Base-by-base conservation (phyloP, 2,329 filamentous ascomycete genomes). In the Monosporascus cannonballus region DNA sequence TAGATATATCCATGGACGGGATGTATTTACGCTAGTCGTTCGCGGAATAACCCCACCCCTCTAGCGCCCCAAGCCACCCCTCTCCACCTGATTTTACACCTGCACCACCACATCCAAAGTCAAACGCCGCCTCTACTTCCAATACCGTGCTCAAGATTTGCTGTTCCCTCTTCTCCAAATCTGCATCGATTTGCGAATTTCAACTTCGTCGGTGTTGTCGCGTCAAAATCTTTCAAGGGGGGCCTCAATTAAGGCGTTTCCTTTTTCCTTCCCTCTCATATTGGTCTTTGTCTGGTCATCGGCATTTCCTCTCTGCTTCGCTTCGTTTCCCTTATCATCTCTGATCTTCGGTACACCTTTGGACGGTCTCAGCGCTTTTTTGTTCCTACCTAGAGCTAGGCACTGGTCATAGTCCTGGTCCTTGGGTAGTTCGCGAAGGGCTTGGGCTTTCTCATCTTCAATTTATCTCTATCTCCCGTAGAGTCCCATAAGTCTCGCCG, bases 201-300 rank as follows among this genome's bases (percentile, higher is more conserved):
- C 22, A 25, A 46, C 22, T 46, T 51, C 49, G 54, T 62, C 55
- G 39, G 56, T 50, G n/a, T 55, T 55, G 45, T 56, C 57, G 52
- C 59, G 42, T 27, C 42, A 46, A 25, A 27, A 4, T 27, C 24
- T 46, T n/a, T 24, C 24, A 46, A 22, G 42, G 42, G 42, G 42
- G 42, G 20, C 42, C 25, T 24, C 51, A 60, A 60, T 58, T 56
- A 53, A 51, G 50, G 56, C 56, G 24, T 57, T 52, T 58, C 60
- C 51, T 66, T 56, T 48, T 59, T 60, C 56, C 59, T 61, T 56
- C 55, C 46, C 54, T 57, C 50, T 57, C 53, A 45, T 49, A 42
- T 55, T 59, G 52, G 53, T 59, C 56, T 56, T 59, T 59, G 59
- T 45, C 49, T 57, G 54, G 47, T 59, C 54, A 48, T 59, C 54